phyloP scores from a whole-genome alignment of 2,329 filamentous ascomycete genomes.

The Aureobasidium zeae region DNA sequence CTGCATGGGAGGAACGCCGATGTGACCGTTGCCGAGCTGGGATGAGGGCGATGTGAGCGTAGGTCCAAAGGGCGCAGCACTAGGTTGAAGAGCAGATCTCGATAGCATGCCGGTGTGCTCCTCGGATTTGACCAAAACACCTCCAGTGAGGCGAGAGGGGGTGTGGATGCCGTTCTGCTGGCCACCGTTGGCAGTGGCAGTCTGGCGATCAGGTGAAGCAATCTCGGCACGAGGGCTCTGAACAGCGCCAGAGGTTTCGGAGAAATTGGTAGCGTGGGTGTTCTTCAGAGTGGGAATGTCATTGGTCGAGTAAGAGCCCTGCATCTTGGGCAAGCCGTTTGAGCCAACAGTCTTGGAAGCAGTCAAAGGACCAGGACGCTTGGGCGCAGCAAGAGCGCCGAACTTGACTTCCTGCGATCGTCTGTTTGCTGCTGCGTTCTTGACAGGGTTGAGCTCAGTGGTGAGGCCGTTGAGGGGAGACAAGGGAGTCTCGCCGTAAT shows the following conservation, averaged over 20 bases:
- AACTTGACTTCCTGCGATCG: conserved; percentile 41
- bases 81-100: conserved; percentile 68
- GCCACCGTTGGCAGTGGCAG: conserved; percentile 50
- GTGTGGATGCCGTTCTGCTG: conserved; percentile 29
- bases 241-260: conserved; percentile 45
- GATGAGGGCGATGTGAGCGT: conserved; percentile 34
- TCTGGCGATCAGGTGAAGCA: conserved; percentile 13
- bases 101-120: conserved; percentile 43
- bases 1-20: conserved; percentile 21
- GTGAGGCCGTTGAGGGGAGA: conserved; percentile 32
- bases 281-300: conserved; percentile 75
- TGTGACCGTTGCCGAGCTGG: conserved; percentile 1
- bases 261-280: conserved; percentile 35
- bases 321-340: conserved; percentile 61
- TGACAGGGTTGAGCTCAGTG: conserved; percentile 32
- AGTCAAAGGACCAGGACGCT: conserved; percentile 41
- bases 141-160: conserved; percentile 56
- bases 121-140: conserved; percentile 42
- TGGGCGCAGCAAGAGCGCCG: conserved; percentile 32
- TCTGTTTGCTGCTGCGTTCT: conserved; percentile 35
- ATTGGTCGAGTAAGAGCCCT: conserved; percentile 82
- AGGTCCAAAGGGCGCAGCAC: conserved; percentile 69
- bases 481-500: conserved; percentile 28
- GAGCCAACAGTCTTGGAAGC: conserved; percentile 50
- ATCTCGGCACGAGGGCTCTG: conserved; percentile 16